phyloP scores from a whole-genome alignment of 1,284 basidiomycete species.

The Tilletia setariae region DNA sequence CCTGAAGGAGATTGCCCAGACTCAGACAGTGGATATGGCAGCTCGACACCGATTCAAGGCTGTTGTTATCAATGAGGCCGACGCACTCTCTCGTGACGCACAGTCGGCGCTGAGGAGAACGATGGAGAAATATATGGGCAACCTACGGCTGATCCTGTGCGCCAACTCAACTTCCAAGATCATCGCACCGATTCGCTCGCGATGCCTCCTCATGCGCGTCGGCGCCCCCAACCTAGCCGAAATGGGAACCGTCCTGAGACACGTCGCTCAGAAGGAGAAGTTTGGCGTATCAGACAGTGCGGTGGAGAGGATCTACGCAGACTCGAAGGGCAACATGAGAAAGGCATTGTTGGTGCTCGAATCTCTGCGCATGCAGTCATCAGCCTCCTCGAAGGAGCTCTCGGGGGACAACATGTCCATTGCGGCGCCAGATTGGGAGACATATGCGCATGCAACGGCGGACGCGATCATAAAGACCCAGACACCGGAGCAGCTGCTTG shows the following conservation, averaged over 20 bases:
- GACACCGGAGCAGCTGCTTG: constrained; percentile 83
- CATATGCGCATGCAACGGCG: constrained; percentile 91
- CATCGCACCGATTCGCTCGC: constrained; percentile 93
- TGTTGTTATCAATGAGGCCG: constrained; percentile 98
- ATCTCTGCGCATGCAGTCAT: constrained; percentile 75
- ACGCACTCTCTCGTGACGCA: constrained; percentile 87
- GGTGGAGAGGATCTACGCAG: constrained; percentile 69
- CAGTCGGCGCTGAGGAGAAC: constrained; percentile 94
- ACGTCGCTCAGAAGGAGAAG: constrained; percentile 77
- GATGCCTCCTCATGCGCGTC: constrained; percentile 88
- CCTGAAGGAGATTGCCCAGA: constrained; percentile 97
- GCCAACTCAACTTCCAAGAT: constrained; percentile 95
- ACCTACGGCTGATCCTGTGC: constrained; percentile 93
- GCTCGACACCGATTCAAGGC: constrained; percentile 97
- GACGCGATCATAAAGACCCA: constrained; percentile 90
- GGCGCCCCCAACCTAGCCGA: constrained; percentile 78
- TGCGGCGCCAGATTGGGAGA: constrained; percentile 96
- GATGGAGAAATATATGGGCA: constrained; percentile 98
- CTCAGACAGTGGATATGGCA: constrained; percentile 92
- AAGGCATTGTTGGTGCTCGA: constrained; percentile 93
- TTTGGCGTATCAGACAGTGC: constrained; percentile 77
- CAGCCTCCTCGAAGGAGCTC: constrained; percentile 17
- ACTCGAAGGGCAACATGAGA: constrained; percentile 84
- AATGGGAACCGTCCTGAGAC: constrained; percentile 73
- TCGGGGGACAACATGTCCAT: constrained; percentile 66